A percentile compares a stretch with the other conserved stretches of the same genome.
Conservation (phyloP, 2,329 filamentous ascomycete genomes). For the Acrocalymma vagum region DNA sequence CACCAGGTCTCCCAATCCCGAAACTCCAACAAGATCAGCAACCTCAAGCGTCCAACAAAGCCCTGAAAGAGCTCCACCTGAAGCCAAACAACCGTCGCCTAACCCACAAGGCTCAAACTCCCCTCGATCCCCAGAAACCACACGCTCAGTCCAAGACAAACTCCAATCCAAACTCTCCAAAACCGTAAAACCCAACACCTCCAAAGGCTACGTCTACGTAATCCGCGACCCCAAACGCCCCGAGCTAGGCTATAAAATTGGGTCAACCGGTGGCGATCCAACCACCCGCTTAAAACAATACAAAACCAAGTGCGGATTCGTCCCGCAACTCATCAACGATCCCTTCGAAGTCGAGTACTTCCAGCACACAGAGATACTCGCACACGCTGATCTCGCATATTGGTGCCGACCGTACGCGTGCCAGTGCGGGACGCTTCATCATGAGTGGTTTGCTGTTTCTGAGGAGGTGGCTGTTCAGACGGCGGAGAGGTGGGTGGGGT, state of each 20-base stretch:
- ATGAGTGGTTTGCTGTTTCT: slow-evolving; percentile 17
- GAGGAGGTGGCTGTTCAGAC: slow-evolving; percentile 10
- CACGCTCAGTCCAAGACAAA: slow-evolving; percentile 4
- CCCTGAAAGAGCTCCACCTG: no score
- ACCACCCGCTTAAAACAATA: slow-evolving; percentile 10
- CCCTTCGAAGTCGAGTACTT: slow-evolving; percentile 3
- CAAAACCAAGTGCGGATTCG: slow-evolving; percentile 2
- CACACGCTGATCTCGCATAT: slow-evolving; percentile 10
- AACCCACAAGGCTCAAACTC: no score
- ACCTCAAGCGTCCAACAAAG: no score
- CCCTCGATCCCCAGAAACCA: neutral
- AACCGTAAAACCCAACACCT: neutral
- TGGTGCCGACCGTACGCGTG: slow-evolving; percentile 1
- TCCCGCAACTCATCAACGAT: neutral
- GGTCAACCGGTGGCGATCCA: slow-evolving; percentile 6
- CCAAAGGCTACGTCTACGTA: slow-evolving; percentile 15
- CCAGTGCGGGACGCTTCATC: slow-evolving; percentile 5
- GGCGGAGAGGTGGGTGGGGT: slow-evolving; percentile 18
- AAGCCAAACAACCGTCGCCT: no score
- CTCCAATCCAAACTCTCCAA: slow-evolving; percentile 4
- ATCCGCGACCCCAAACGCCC: neutral
- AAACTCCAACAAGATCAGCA: no score
- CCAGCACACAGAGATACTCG: slow-evolving; percentile 8
- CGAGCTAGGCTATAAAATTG: slow-evolving; percentile 14
- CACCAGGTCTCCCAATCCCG: no score